phyloP scores from a whole-genome alignment of 2,329 filamentous ascomycete species.

The Trichophyton benhamiae region DNA sequence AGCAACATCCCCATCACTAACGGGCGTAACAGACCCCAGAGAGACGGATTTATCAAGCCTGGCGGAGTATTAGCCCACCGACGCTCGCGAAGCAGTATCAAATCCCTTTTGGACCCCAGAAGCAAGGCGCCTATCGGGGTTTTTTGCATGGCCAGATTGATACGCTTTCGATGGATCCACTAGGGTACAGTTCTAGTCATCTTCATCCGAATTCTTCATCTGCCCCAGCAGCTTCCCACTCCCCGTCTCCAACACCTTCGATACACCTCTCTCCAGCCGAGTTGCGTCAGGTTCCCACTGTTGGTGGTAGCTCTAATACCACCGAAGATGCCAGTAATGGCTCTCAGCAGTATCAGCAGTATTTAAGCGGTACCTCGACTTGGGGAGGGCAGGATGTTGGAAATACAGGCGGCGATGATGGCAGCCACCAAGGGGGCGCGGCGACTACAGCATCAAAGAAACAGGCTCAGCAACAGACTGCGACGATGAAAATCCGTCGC shows the following conservation, averaged over 20 bases:
- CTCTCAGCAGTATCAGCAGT: neutral
- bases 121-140: neutral
- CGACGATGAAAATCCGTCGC: conserved; percentile 35
- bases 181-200: neutral
- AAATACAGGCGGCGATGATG: neutral
- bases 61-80: neutral
- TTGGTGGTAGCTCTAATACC: neutral
- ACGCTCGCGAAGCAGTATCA: neutral
- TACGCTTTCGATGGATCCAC: conserved; percentile 2
- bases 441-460: neutral
- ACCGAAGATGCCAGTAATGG: neutral
- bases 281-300: neutral
- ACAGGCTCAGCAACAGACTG: neutral
- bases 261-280: neutral
- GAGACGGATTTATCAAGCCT: neutral
- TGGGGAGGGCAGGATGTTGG: neutral
- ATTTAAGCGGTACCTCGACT: neutral
- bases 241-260: neutral
- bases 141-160: neutral
- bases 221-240: neutral
- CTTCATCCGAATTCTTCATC: neutral
- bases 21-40: neutral
- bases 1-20: neutral
- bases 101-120: neutral
- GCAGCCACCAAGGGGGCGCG: neutral